Evolutionary conservation across 106 monocot species (phyloP).

Genomic region (Allium fistulosum): DNA sequence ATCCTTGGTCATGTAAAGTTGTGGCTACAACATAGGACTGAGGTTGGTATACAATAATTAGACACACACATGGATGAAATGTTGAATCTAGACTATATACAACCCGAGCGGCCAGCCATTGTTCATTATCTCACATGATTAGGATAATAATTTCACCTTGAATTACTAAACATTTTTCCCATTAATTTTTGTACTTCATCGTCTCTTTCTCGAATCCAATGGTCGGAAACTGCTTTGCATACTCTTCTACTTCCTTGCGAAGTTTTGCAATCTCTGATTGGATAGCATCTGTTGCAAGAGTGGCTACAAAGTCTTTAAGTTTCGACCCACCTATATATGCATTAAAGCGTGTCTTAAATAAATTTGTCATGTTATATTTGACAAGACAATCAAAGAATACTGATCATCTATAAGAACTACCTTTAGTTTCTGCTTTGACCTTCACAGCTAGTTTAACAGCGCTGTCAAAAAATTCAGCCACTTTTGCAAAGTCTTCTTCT

Average conservation of each 20-base stretch:
- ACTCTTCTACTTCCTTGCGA: conserved; percentile 85
- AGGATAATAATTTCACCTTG: too few relatives aligned
- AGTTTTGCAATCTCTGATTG: conserved; percentile 83
- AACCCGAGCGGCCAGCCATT: too few relatives aligned
- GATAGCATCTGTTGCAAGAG: conserved; percentile 50
- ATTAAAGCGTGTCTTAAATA: not conserved
- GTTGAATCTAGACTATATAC: too few relatives aligned
- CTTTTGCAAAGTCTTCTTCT: conserved; percentile 91
- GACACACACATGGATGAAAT: too few relatives aligned
- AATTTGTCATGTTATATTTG: too few relatives aligned
- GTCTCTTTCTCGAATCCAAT: conserved; percentile 95
- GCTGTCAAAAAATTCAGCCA: conserved; percentile 82
- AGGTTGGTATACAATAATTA: too few relatives aligned
- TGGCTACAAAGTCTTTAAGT: conserved; percentile 86
- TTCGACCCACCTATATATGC: conserved; percentile 68
- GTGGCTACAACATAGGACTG: too few relatives aligned
- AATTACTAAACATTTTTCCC: not conserved
- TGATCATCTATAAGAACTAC: conserved; percentile 9
- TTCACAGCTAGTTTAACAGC: conserved; percentile 75
- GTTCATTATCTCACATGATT: too few relatives aligned
- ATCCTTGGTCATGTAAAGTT: too few relatives aligned
- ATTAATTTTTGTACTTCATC: conserved; percentile 79
- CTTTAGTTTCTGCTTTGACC: conserved; percentile 70
- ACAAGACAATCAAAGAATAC: too few relatives aligned
- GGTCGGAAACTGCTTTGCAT: conserved; percentile 94